Evolutionary conservation across 2,329 filamentous ascomycete species (phyloP).

Genomic region (Fusarium pseudoanthophilum): DNA sequence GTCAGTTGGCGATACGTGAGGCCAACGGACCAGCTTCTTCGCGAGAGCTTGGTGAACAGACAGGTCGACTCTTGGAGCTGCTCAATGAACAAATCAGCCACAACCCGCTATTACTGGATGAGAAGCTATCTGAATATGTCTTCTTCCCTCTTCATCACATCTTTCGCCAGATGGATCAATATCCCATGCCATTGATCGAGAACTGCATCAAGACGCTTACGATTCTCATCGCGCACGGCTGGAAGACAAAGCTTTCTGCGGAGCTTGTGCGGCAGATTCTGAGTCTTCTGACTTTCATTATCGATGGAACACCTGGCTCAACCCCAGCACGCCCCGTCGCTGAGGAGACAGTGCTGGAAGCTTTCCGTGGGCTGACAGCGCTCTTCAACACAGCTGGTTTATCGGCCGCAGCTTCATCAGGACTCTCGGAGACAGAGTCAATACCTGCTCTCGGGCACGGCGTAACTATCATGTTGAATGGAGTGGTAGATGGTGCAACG

Average conservation of each 20-base stretch:
- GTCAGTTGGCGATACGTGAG: conserved; percentile 64
- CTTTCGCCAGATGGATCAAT: conserved; percentile 77
- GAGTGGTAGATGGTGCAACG: conserved; percentile 71
- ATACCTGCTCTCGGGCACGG: conserved; percentile 85
- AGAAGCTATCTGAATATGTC: conserved; percentile 89
- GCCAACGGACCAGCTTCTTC: conserved; percentile 54
- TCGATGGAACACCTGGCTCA: conserved; percentile 74
- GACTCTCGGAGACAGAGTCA: conserved; percentile 66
- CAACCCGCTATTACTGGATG: conserved; percentile 70
- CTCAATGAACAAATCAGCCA: conserved; percentile 56
- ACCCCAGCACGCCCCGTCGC: conserved; percentile 59
- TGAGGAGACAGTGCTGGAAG: conserved; percentile 80
- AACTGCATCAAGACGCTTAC: conserved; percentile 79
- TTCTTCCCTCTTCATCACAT: conserved; percentile 94
- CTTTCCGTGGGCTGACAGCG: conserved; percentile 74
- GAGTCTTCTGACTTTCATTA: conserved; percentile 83
- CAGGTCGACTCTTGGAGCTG: conserved; percentile 57
- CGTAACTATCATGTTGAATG: conserved; percentile 82
- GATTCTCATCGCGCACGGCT: conserved; percentile 80
- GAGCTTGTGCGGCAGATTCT: conserved; percentile 85
- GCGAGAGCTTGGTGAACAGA: conserved; percentile 59
- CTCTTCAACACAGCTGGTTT: conserved; percentile 70
- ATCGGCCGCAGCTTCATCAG: conserved; percentile 59
- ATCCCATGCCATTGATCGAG: conserved; percentile 79
- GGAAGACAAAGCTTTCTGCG: conserved; percentile 76